phyloP scores from a whole-genome alignment of 768 basidiomycete species.

The Sporobolomyces roseus region DNA sequence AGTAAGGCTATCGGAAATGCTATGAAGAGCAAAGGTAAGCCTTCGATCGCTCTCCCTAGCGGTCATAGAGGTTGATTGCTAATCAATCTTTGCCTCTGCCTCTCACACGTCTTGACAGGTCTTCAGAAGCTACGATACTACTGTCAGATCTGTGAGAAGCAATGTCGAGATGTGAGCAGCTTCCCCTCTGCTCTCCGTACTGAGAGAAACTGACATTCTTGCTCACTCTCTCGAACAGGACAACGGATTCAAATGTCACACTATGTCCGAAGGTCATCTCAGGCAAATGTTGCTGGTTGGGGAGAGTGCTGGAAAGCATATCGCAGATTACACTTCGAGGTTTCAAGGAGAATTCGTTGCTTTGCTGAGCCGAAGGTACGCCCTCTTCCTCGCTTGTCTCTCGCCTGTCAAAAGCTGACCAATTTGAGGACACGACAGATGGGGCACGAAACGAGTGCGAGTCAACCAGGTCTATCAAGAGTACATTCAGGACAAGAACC shows the following conservation, averaged over 20 bases:
- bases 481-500: slow-evolving; percentile 87
- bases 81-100: not conserved
- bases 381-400: slow-evolving; percentile 22
- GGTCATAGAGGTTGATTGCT: not conserved
- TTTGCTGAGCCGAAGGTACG: slow-evolving; percentile 75
- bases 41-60: not conserved
- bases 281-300: slow-evolving; percentile 97
- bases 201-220: not conserved
- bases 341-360: slow-evolving; percentile 92
- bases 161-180: slow-evolving; percentile 61
- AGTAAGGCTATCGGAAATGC: slow-evolving; percentile 47
- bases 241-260: slow-evolving; percentile 98
- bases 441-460: slow-evolving; percentile 88
- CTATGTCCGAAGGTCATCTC: slow-evolving; percentile 79
- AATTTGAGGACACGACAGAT: slow-evolving; percentile 52
- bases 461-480: slow-evolving; percentile 97
- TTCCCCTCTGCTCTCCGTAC: not conserved
- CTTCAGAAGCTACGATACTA: slow-evolving; percentile 93
- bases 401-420: not conserved
- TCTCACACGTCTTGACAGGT: slow-evolving; percentile 48
- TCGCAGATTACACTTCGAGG: slow-evolving; percentile 76
- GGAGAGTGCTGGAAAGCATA: slow-evolving; percentile 86
- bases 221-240: slow-evolving; percentile 59
- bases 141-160: slow-evolving; percentile 98
- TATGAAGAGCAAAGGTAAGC: slow-evolving; percentile 31